Base-by-base conservation (phyloP, 345 rosid species). In the Eucalyptus cladocalyx region DNA sequence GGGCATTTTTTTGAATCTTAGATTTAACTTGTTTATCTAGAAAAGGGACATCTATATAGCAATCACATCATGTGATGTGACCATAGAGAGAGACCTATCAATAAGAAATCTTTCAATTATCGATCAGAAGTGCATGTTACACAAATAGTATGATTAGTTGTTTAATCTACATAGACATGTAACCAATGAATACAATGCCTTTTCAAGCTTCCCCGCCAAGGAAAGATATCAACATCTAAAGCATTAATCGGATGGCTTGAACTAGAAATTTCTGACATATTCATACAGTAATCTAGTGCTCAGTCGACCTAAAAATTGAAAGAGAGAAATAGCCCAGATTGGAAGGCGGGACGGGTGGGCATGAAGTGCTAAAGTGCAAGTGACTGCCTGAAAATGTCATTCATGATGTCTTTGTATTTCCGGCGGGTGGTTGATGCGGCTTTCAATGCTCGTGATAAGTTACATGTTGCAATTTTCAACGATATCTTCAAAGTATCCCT, bases 401-500 rank as follows among this genome's bases (percentile, higher is more conserved):
- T 11, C 47, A 19, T 40, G 23, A 37, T 56, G 81, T 69, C 17
- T 90, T 93, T 90, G 91, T 88, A 48, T 88, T 32, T 80, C 30
- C 90, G 93, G 94, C 81, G 94, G 94, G 93, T 90, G 0, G 95
- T 45, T 45, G 47, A 45, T 45, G 47, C 11, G 4, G 47, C 47
- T 11, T 45, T 45, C 47, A 45, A 45, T 45, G 90, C 90, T 37
- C 42, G 50, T 86, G 40, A 28, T 42, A 53, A 72, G 15, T 56
- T 7, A 24, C 47, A 89, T 60, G 89, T 89, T 89, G 23, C 93
- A 11, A 56, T 87, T 91, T 91, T 91, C 95, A 90, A 93, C 92
- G 92, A 87, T 86, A 89, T 88, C 89, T 56, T 48, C 87, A n/a
- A 91, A 11, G 87, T 40, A 5, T 24, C 53, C 51, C 24, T 30